These are phyloP conservation scores for Diaporthe destruens DNA, from an alignment of 2,329 filamentous ascomycete species.

Conservation along the genomic window DNA sequence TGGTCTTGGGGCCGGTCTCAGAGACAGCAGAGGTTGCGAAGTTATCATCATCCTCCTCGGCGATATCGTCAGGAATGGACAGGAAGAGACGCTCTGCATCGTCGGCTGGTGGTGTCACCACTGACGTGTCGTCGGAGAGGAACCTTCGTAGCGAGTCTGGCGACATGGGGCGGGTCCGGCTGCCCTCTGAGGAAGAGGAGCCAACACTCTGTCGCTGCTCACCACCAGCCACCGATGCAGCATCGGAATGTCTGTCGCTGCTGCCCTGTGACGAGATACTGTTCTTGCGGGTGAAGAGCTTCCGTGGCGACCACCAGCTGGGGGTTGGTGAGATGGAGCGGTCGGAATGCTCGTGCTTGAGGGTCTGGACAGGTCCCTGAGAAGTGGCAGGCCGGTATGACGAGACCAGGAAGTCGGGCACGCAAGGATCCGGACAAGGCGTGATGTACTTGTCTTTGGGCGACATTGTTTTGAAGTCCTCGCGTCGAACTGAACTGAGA, in stretches of 20 bases:
- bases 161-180: slow-evolving; percentile 65
- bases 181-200: slow-evolving; percentile 54
- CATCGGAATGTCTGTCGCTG: slow-evolving; percentile 52
- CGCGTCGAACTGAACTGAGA: slow-evolving; percentile 68
- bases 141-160: slow-evolving; percentile 68
- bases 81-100: slow-evolving; percentile 53
- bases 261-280: slow-evolving; percentile 49
- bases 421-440: slow-evolving; percentile 70
- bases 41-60: slow-evolving; percentile 69
- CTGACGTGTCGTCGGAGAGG: slow-evolving; percentile 60
- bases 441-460: slow-evolving; percentile 81
- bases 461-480: slow-evolving; percentile 80
- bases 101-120: slow-evolving; percentile 49
- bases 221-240: slow-evolving; percentile 44
- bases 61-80: slow-evolving; percentile 60
- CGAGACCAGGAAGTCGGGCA: slow-evolving; percentile 53
- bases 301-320: slow-evolving; percentile 58
- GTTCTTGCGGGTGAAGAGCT: slow-evolving; percentile 62
- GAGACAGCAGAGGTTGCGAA: slow-evolving; percentile 67
- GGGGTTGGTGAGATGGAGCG: slow-evolving; percentile 64
- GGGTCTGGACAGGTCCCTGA: slow-evolving; percentile 45
- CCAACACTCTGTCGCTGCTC: slow-evolving; percentile 51
- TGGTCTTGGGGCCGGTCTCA: slow-evolving; percentile 59
- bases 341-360: slow-evolving; percentile 53
- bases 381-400: slow-evolving; percentile 53